These are phyloP conservation scores for Phlebiopsis gigantea DNA, from an alignment of 768 basidiomycete genomes.

Conservation along the genomic window DNA sequence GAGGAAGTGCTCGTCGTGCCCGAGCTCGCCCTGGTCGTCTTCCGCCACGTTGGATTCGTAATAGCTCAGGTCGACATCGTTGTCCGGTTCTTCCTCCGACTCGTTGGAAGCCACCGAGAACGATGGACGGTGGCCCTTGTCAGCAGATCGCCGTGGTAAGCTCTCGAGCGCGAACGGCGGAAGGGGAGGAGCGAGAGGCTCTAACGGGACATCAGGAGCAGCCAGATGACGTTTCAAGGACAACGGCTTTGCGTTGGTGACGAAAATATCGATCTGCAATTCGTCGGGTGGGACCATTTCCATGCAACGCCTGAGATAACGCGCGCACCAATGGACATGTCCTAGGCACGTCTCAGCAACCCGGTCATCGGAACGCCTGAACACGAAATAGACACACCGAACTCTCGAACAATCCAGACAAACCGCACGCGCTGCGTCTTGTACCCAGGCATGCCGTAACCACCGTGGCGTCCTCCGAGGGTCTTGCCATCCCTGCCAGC, in stretches of 20 bases:
- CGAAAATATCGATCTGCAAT: conserved; percentile 69
- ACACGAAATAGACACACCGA: conserved; percentile 39
- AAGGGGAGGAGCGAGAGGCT: conserved; percentile 33
- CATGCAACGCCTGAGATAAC: conserved; percentile 57
- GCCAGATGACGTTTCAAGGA: conserved; percentile 3
- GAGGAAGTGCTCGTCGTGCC: conserved; percentile 46
- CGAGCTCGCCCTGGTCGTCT: conserved; percentile 30
- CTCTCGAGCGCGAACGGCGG: conserved; percentile 17
- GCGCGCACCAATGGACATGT: conserved; percentile 74
- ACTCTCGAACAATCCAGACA: conserved; percentile 75
- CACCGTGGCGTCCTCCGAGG: conserved; percentile 42
- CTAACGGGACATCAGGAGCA: not conserved
- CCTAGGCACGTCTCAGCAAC: conserved; percentile 31
- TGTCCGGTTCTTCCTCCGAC: conserved; percentile 17
- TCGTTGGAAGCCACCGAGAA: conserved; percentile 29
- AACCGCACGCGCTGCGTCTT: conserved; percentile 57
- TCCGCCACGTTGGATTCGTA: conserved; percentile 33
- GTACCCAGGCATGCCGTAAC: conserved; percentile 36
- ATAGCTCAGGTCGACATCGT: conserved; percentile 38
- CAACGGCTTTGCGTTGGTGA: conserved; percentile 49
- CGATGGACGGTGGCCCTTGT: conserved; percentile 10
- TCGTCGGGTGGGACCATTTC: conserved; percentile 41
- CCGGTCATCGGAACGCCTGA: conserved; percentile 10
- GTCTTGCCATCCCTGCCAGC: conserved; percentile 46
- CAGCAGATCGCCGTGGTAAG: conserved; percentile 15